Base-by-base conservation (phyloP, 2,329 filamentous ascomycete species). In the Mariannaea elegans region DNA sequence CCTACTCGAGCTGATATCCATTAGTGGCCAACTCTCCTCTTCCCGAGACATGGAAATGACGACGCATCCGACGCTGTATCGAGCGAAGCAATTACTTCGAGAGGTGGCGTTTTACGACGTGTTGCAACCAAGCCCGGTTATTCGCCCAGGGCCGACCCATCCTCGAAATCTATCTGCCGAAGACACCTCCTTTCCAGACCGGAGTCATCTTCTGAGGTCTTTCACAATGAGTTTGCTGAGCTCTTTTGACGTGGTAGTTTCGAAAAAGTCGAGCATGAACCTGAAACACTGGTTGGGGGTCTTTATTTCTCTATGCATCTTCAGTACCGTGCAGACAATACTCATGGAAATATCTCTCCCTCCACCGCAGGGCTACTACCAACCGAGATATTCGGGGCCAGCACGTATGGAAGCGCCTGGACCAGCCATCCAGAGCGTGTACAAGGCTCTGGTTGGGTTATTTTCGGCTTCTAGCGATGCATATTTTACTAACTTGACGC, bases 281-380 rank as follows among this genome's bases (percentile, higher is more conserved):
- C 74, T 78, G 8, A 79, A 77, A 63, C 76, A 76, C 54, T 85
- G 83, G 80, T 70, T 86, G 14, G 81, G 84, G 2, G 70, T 80
- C 4, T 85, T 87, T 59, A 75, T 84, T 48, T 81, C 85, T 12
- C 71, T 87, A 16, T 86, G 84, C 69, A 81, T 87, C n/a, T 86
- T 87, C 66, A 87, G 84, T 67, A 76, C 84, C 24, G 78, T 82
- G 18, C 80, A 81, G 47, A 83, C 83, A 1, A 77, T 87, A 2
- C 72, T 87, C 5, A 74, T 81, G 14, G 82, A 85, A 55, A 74
- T 83, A 46, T 59, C 69, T 21, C 14, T 59, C 21, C 62, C 61
- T 16, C 65, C 64, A 32, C 52, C 65, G 31, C 50, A 67, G 34
- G 54, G 55, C 18, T 46, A 57, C 53, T 39, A 61, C 46, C 21